Base-by-base conservation (phyloP, 805 yeast genomes). In the Cyberlindnera lachancei region DNA sequence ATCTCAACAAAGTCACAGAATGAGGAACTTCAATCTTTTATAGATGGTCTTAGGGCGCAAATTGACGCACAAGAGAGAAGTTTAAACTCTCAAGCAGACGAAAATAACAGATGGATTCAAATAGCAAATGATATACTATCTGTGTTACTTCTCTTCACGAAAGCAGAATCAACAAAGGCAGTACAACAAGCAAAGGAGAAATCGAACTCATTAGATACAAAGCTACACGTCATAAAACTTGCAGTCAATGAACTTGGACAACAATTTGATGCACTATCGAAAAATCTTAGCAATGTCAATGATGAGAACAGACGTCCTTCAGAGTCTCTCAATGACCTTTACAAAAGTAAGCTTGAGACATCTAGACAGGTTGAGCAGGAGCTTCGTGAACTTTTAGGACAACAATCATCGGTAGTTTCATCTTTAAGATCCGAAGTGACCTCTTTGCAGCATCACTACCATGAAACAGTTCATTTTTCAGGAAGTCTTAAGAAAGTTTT, bases 21-120 rank as follows among this genome's bases (percentile, higher is more conserved):
- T 25, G 30, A 33, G 12, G 37, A 55, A 22, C 45, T 59, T 42
- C 50, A 43, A 7, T 31, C 38, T 5, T 40, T 45, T 12, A 40
- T 38, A 11, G 45, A 47, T 14, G 48, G 47, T 5, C 31, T 55
- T 10, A 52, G 41, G 23, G 23, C 27, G 2, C 48, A 52, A 15
- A 14, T 41, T 4, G n/a, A 16, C 5, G 30, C 22, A 6, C 35
- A 31, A 21, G 34, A 43, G 5, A 15, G 33, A 9, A 30, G 31
- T 5, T 6, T 24, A 5, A 28, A 33, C n/a, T 15, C 24, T 6
- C 30, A 35, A n/a, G 14, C 30, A 4, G 27, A 30, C 7, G 38
- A 38, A 15, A 15, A 31, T 1, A 29, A 27, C 7, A 34, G 30
- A 17, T 43, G 48, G 46, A 35, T 23, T 6, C 15, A 28, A 5